Base-by-base conservation (phyloP, 1,139 yeast genomes). In the Hemisphaericaspora subhashii region DNA sequence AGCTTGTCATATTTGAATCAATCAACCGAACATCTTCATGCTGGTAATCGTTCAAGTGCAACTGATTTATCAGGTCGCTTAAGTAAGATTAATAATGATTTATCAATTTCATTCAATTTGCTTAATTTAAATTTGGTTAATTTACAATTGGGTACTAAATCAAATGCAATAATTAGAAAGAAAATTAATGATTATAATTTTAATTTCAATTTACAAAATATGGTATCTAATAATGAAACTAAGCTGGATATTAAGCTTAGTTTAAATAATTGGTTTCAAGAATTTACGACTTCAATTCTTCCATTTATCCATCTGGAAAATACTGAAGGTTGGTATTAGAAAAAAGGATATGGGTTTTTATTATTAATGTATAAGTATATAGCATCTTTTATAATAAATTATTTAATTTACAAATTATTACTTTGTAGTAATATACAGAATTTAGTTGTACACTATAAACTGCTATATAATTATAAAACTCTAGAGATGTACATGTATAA, bases 321-420 rank as follows among this genome's bases (percentile, higher is more conserved):
- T 41, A 44, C 54, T 22, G 67, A 66, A 23, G 74, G 75, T 6
- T 71, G 75, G 74, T 54, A 53, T 34, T 63, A 44, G 13, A 31
- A 16, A 13, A 10, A 5, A 8, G 31, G 4, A 7, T 13, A 24
- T 25, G 31, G 15, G 31, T 9, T 15, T 9, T 20, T 15, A n/a
- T n/a, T 22, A 10, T 29, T n/a, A 12, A 9, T 15, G 16, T 15
- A 9, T 24, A 8, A n/a, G 25, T 36, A 17, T 29, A 34, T 30
- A 35, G 23, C 21, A 15, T 26, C 7, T 27, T 30, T n/a, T n/a
- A n/a, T n/a, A n/a, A n/a, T n/a, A n/a, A n/a, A n/a, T n/a, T n/a
- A n/a, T n/a, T n/a, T n/a, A n/a, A n/a, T n/a, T n/a, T n/a, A n/a
- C n/a, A n/a, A n/a, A n/a, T n/a, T n/a, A n/a, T n/a, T n/a, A 24